phyloP scores from a whole-genome alignment of 371 early-diverging fungal genomes.

The Zychaea mexicana region DNA sequence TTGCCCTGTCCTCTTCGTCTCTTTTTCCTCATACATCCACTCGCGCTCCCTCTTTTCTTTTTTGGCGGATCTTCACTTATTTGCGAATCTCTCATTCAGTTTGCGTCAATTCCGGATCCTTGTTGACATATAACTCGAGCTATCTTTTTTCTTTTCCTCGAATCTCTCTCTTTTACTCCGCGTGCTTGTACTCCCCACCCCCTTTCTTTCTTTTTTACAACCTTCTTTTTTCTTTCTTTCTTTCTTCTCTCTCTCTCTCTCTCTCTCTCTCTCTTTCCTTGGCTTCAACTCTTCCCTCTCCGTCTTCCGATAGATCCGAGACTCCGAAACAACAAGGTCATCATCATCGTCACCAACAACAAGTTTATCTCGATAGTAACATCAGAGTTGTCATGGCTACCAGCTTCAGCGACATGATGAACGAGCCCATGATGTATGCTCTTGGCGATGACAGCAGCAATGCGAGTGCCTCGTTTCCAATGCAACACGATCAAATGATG shows the following conservation, averaged over 20 bases:
- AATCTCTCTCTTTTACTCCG: too few species aligned
- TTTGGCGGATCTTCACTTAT: too few species aligned
- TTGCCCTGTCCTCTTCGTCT: too few species aligned
- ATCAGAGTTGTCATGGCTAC: slow-evolving; percentile 3
- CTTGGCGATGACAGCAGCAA: slow-evolving; percentile 3
- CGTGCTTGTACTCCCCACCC: too few species aligned
- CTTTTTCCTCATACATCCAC: too few species aligned
- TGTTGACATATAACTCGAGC: too few species aligned
- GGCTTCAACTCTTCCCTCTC: background rate
- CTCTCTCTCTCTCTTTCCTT: background rate
- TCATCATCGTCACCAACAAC: too few species aligned
- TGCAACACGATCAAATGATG: slow-evolving; percentile 15
- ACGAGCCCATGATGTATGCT: slow-evolving; percentile 1
- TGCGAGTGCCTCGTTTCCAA: slow-evolving; percentile 7
- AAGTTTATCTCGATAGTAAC: background rate
- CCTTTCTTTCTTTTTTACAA: slow-evolving; percentile 6
- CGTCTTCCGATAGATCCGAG: slow-evolving; percentile 10
- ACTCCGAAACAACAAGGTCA: slow-evolving; percentile 7
- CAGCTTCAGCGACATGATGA: slow-evolving; percentile 21
- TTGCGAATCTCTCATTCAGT: too few species aligned
- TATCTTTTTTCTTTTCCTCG: too few species aligned
- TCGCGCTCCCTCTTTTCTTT: too few species aligned
- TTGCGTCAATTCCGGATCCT: too few species aligned
- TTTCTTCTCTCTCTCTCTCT: background rate
- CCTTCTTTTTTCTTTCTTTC: background rate